A percentile compares a stretch with the other conserved stretches of the same genome.
phyloP scores from a whole-genome alignment of 148 eudicot genomes.

The Vaccinium corymbosum region DNA sequence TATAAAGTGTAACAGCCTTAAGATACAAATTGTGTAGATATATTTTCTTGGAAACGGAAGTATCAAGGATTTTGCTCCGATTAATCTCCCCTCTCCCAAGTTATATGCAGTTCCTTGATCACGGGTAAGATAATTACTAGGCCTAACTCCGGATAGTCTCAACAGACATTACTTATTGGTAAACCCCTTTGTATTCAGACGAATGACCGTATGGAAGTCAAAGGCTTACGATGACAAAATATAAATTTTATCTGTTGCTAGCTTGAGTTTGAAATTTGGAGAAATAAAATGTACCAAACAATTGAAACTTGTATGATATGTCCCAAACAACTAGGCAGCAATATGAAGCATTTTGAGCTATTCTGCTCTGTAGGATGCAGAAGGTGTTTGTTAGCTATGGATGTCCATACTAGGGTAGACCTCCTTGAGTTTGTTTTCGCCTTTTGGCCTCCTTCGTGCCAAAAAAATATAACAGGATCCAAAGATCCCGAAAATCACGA shows the following conservation, averaged over 20 bases:
- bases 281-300: not conserved
- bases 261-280: not conserved
- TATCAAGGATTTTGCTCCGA: not conserved
- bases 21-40: not conserved
- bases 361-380: not conserved
- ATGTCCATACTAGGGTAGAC: not conserved
- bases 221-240: not conserved
- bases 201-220: not conserved
- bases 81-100: not conserved
- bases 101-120: not conserved
- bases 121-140: not conserved
- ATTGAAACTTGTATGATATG: no score
- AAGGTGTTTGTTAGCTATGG: not conserved
- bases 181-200: not conserved
- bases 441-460: not conserved
- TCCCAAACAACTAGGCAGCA: not conserved
- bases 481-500: not conserved
- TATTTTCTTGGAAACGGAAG: not conserved
- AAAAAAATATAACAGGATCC: not conserved
- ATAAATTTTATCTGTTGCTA: not conserved
- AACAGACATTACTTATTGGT: not conserved
- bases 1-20: not conserved
- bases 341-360: not conserved
- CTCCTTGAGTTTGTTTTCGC: not conserved
- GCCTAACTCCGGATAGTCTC: not conserved